Evolutionary conservation across 768 basidiomycete genomes (phyloP), one percentile per base, ranked within the genome.

Genomic region (Cytidiella melzeri): DNA sequence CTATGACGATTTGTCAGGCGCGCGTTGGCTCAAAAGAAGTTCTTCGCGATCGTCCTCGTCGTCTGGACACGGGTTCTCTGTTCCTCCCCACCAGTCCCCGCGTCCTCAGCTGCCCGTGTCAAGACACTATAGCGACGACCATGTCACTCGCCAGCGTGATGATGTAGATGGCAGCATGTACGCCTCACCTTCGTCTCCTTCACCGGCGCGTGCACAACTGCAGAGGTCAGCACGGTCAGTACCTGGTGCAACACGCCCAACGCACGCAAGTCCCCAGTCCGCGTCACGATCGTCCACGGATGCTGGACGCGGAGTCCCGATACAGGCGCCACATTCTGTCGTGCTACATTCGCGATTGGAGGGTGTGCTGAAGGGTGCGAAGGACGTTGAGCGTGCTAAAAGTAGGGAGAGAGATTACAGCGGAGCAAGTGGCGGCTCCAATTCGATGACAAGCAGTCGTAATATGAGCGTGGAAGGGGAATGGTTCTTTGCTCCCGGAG

Each of bases 321-420:
- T 34, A 15, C 30, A 34, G 15, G 30, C 30, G 30, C 30, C 30
- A 34, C 80, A 77, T 46, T 77, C 75, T 56, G 75, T 75, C 39
- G 80, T 76, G 20, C 67, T 81, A 21, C 70, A 75, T 6, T 73
- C 68, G 42, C 68, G 76, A 10, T 64, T 81, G 15, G 81, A 82
- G 64, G 63, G 73, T 1, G 78, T 79, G 41, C 59, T 82, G n/a
- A 61, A 64, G 50, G 58, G 55, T 12, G 61, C 63, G 52, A 60
- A 59, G 49, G 44, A 45, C 43, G 23, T 48, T 34, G 50, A 54
- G 42, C 43, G 56, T 26, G 47, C 59, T 30, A 39, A 50, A 18
- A 61, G 62, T 23, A 48, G 45, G 34, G 57, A 56, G 25, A 50
- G 51, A 45, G 58, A 43, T 41, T 12, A 24, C 12, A 40, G 45